Base-by-base conservation (phyloP, 352 stramenopile genomes). In the Phytophthora foliorum region DNA sequence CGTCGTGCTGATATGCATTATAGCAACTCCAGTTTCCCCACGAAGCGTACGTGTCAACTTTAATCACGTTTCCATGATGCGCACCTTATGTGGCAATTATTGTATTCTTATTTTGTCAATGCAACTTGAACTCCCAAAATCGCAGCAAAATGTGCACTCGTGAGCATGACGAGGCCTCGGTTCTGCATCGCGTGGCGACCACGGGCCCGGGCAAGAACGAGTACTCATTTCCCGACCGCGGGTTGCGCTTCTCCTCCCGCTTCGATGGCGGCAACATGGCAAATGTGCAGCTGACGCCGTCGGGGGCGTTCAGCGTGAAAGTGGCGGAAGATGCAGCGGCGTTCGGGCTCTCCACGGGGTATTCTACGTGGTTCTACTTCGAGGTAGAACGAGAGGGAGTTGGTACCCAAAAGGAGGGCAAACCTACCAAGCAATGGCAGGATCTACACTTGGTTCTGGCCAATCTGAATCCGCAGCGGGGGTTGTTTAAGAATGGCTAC, bases 331-430 rank as follows among this genome's bases (percentile, higher is more conserved):
- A 89, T 50, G 77, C 82, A 3, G 55, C 67, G 27, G 63, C 41
- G 10, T 81, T 67, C 31, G 74, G 78, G 3, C 54, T 87, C 7
- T 75, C 76, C 0, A 89, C 80, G n/a, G 86, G 83, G 7, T 93
- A 93, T 49, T 80, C 81, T 19, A 92, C 96, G 64, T 97, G 90
- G 90, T 97, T 95, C 67, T 97, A 94, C 77, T 97, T 97, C 65
- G 67, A 87, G 32, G 84, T 96, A 21, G 21, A 84, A 64, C 41
- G 88, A 73, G 57, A 65, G 42, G 10, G 7, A n/a, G 4, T 31
- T 5, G n/a, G 25, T 11, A 13, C 5, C 8, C 27, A 42, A 54
- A 54, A 41, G 14, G 32, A 56, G 19, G 6, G 13, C 7, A 56
- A 63, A 48, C 8, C 60, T 67, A 19, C 69, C 63, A 56, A 53